Conservation (phyloP, 1,284 basidiomycete genomes). For the Hypsizygus ulmarius region DNA sequence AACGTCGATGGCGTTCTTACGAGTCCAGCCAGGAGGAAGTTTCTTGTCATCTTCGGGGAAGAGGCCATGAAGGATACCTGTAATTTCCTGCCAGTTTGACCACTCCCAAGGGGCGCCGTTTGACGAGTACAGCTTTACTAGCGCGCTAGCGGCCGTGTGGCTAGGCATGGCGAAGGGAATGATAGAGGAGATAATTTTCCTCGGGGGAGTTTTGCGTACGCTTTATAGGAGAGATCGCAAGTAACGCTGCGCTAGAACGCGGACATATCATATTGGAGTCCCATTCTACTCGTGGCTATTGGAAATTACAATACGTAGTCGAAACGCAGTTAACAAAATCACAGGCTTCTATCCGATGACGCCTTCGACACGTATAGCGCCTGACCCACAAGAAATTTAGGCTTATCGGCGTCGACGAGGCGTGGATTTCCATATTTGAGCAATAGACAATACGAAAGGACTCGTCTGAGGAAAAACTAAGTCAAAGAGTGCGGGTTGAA, state of each 20-base stretch:
- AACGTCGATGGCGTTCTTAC: slow-evolving; percentile 10
- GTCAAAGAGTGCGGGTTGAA: no score
- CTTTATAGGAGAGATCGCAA: neutral
- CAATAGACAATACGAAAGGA: no score
- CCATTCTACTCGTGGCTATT: neutral
- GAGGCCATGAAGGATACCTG: slow-evolving; percentile 20
- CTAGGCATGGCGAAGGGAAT: slow-evolving; percentile 19
- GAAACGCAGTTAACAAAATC: no score
- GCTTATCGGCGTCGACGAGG: no score
- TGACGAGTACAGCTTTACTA: slow-evolving; percentile 15
- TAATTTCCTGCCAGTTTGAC: slow-evolving; percentile 20
- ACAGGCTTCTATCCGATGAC: no score
- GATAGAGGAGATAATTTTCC: neutral
- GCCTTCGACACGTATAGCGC: no score
- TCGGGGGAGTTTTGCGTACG: neutral
- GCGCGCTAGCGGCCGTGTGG: slow-evolving; percentile 16
- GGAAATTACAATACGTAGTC: no score
- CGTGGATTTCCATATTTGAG: no score
- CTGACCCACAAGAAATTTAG: no score
- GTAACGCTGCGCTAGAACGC: neutral
- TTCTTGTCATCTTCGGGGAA: slow-evolving; percentile 19
- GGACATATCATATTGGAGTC: neutral
- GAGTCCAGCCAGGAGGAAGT: slow-evolving; percentile 20
- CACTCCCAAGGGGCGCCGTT: slow-evolving; percentile 22
- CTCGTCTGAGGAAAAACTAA: no score